A percentile compares a stretch with the other conserved stretches of the same genome.
Conservation (phyloP, 1,139 yeast genomes). For the Diutina rugosa region DNA sequence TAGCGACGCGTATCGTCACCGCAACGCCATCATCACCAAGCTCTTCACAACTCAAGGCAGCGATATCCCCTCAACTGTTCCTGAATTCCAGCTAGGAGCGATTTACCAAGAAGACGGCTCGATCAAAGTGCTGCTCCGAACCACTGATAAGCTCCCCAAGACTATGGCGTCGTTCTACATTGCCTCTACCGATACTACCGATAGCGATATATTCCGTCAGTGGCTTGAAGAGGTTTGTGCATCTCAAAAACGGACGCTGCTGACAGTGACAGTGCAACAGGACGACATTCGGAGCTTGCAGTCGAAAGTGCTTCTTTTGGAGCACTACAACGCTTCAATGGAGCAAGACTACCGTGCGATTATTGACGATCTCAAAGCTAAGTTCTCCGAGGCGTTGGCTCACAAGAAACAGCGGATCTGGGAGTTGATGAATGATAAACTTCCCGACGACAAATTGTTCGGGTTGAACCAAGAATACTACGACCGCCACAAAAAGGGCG, state of each 20-base stretch:
- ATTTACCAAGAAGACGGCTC: neutral
- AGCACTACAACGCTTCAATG: conserved; percentile 8
- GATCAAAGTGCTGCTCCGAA: neutral
- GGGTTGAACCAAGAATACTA: conserved; percentile 14
- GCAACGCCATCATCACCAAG: neutral
- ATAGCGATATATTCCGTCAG: neutral
- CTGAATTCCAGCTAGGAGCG: neutral
- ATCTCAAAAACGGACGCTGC: neutral
- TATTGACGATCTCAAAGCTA: conserved; percentile 20
- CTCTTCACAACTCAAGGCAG: neutral
- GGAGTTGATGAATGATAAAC: conserved; percentile 12
- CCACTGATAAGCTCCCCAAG: neutral
- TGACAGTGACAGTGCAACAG: neutral
- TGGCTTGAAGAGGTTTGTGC: neutral
- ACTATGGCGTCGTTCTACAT: neutral
- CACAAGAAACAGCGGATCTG: conserved; percentile 25
- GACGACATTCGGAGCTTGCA: neutral
- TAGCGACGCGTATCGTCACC: neutral
- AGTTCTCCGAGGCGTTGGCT: conserved; percentile 23
- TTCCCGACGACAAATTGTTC: conserved; percentile 7
- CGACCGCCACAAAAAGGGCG: conserved; percentile 4
- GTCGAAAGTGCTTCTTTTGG: neutral
- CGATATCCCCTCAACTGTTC: neutral
- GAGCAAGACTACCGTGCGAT: conserved; percentile 15
- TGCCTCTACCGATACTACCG: neutral